These are phyloP conservation scores for Ophiostoma piceae DNA, from an alignment of 2,329 filamentous ascomycete species.

Conservation along the genomic window DNA sequence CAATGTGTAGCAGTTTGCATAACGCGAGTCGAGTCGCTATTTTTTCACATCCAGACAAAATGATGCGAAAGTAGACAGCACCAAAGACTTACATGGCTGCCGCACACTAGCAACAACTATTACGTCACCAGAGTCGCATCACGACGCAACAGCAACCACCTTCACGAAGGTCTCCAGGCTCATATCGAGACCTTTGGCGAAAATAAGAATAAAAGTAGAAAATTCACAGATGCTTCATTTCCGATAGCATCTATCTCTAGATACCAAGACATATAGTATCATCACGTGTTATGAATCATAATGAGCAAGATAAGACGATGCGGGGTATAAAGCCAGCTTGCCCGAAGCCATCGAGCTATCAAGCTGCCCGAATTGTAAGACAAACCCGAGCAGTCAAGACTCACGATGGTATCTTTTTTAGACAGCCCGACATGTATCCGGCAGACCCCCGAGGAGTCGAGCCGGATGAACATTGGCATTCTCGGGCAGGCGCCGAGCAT, in stretches of 20 bases:
- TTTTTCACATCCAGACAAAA: neutral
- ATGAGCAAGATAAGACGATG: neutral
- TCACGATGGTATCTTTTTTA: neutral
- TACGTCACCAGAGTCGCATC: neutral
- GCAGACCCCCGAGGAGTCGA: neutral
- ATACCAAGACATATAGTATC: neutral
- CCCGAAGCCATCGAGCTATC: neutral
- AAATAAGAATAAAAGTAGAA: neutral
- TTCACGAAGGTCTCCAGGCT: neutral
- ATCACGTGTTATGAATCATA: constrained; percentile 7
- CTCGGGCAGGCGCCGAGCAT: neutral
- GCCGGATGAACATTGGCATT: neutral
- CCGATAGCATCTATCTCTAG: neutral
- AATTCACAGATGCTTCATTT: neutral
- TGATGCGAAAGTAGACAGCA: neutral
- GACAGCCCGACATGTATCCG: neutral
- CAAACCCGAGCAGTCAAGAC: neutral
- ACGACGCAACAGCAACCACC: neutral
- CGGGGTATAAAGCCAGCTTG: neutral
- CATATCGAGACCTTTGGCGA: too few relatives aligned
- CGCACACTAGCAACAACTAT: neutral
- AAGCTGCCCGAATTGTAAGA: neutral
- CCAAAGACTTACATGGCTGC: too few relatives aligned
- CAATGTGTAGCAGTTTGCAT: neutral
- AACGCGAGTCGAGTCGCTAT: neutral